Conservation (phyloP, 176 grass and related monocot genomes). For the Oryza longistaminata region DNA sequence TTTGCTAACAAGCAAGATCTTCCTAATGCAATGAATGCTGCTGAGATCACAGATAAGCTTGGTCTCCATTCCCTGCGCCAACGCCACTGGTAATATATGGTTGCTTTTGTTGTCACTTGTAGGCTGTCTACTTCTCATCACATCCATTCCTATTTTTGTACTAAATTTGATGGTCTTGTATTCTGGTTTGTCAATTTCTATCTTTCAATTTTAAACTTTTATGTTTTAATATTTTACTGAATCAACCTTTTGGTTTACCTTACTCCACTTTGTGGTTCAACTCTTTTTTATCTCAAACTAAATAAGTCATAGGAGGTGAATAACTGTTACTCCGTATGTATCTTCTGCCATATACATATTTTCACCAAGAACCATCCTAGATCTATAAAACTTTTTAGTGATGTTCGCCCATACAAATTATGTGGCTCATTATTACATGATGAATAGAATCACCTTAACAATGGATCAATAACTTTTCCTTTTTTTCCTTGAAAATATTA, state of each 20-base stretch:
- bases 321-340: background rate
- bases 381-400: too few species aligned
- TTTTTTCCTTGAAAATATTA: background rate
- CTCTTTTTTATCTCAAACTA: background rate
- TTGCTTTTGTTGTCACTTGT: background rate
- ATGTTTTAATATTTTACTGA: background rate
- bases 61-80: slow-evolving; percentile 81
- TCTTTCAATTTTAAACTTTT: background rate
- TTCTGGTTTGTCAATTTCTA: background rate
- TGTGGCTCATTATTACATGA: background rate
- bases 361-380: background rate
- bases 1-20: slow-evolving; percentile 93
- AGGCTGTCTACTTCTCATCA: background rate
- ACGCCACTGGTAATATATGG: slow-evolving; percentile 57
- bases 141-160: background rate
- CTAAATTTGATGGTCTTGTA: background rate
- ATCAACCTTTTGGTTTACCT: background rate
- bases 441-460: background rate
- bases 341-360: background rate
- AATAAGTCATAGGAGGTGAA: too few species aligned
- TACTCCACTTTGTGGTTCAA: background rate
- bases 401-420: background rate
- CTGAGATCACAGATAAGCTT: slow-evolving; percentile 85
- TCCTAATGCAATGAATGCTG: slow-evolving; percentile 90
- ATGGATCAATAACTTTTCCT: background rate